Percentiles rank a stretch among this genome's conserved stretches.
phyloP scores from a whole-genome alignment of 805 yeast species.

The Ogataea glucozyma region DNA sequence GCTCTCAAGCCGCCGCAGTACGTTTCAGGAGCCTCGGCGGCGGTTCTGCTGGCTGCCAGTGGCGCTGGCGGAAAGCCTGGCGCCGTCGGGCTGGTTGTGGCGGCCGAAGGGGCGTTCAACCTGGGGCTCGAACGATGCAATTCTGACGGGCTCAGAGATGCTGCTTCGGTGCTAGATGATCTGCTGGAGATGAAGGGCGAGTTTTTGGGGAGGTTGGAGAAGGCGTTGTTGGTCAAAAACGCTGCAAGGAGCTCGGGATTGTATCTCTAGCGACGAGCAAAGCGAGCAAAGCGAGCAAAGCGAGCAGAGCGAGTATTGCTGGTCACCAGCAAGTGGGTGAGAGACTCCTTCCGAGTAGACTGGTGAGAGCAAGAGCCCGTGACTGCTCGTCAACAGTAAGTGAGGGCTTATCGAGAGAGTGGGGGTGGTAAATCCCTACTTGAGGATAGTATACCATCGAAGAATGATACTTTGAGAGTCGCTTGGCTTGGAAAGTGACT shows the following conservation, averaged over 20 bases:
- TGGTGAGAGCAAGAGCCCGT: too few relatives aligned
- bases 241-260: slow-evolving; percentile 23
- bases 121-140: slow-evolving; percentile 47
- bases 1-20: slow-evolving; percentile 49
- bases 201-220: slow-evolving; percentile 12
- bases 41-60: slow-evolving; percentile 38
- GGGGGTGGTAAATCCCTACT: too few relatives aligned
- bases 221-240: slow-evolving; percentile 16
- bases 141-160: slow-evolving; percentile 42
- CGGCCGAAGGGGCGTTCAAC: slow-evolving; percentile 48
- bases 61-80: slow-evolving; percentile 9
- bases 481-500: too few relatives aligned
- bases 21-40: slow-evolving; percentile 46
- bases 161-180: slow-evolving; percentile 23
- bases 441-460: too few relatives aligned
- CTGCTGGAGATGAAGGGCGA: slow-evolving; percentile 12
- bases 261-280: slow-evolving; percentile 14
- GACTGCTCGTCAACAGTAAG: too few relatives aligned
- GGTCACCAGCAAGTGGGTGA: too few relatives aligned
- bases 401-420: too few relatives aligned
- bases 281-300: too few relatives aligned
- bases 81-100: slow-evolving; percentile 29
- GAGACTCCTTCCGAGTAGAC: too few relatives aligned
- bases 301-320: too few relatives aligned
- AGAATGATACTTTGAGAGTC: too few relatives aligned